These are phyloP conservation scores for Suillus americanus DNA, from an alignment of 768 basidiomycete species.

Conservation along the genomic window DNA sequence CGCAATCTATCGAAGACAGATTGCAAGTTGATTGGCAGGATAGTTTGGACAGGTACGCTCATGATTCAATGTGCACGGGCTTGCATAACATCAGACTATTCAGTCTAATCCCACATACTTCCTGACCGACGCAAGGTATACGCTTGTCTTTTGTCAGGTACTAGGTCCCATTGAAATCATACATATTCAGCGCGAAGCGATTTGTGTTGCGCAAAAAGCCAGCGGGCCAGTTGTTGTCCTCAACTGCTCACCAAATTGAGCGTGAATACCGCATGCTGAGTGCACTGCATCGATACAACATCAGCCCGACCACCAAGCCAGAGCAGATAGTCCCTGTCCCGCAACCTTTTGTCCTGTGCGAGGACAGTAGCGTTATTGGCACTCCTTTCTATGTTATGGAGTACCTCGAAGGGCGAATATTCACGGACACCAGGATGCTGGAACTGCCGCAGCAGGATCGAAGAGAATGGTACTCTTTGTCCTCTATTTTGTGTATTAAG, in stretches of 20 bases:
- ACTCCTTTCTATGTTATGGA: conserved; percentile 98
- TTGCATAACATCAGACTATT: not conserved
- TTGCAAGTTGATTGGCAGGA: conserved; percentile 3
- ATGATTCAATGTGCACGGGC: not conserved
- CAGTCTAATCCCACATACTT: conserved; percentile 98
- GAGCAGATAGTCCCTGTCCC: conserved; percentile 77
- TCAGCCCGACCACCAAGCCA: conserved; percentile 44
- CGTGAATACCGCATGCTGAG: conserved; percentile 84
- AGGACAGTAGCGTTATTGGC: conserved; percentile 74
- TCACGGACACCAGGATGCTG: conserved; percentile 79
- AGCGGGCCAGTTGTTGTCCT: conserved; percentile 79
- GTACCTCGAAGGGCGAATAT: conserved; percentile 91
- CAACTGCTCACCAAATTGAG: conserved; percentile 94
- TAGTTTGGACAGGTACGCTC: conserved; percentile 83
- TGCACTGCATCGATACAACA: conserved; percentile 77
- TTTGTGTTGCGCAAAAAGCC: conserved; percentile 95
- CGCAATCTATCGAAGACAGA: not conserved
- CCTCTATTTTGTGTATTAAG: no score
- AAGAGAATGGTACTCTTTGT: conserved; percentile 60
- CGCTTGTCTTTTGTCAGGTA: conserved; percentile 19
- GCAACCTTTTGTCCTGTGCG: conserved; percentile 78
- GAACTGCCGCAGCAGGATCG: conserved; percentile 62
- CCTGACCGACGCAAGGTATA: conserved; percentile 70
- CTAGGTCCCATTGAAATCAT: conserved; percentile 5
- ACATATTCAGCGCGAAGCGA: conserved; percentile 43